Evolutionary conservation across 805 yeast species (phyloP).

Genomic region (Saccharomycopsis amapae): DNA sequence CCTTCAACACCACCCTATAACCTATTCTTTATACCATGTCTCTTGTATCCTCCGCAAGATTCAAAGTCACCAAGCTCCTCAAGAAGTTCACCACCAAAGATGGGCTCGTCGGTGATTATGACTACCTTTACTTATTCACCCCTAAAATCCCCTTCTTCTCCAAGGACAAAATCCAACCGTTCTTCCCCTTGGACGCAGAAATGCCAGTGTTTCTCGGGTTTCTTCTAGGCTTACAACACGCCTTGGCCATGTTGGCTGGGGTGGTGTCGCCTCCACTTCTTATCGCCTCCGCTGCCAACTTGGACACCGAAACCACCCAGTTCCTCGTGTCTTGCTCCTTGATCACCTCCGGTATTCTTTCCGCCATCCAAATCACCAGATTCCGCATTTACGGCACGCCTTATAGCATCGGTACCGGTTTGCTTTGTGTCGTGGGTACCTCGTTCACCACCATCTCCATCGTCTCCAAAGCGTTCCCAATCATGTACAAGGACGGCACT

Average conservation of each 20-base stretch:
- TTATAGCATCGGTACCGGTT: constrained; percentile 80
- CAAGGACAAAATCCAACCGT: constrained; percentile 55
- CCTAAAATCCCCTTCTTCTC: constrained; percentile 69
- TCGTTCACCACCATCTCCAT: constrained; percentile 84
- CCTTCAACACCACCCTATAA: too few species aligned
- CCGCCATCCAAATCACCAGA: constrained; percentile 72
- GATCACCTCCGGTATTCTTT: constrained; percentile 63
- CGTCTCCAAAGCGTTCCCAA: constrained; percentile 65
- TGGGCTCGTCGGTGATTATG: constrained; percentile 83
- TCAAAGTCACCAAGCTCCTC: constrained; percentile 20
- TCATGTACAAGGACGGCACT: constrained; percentile 67
- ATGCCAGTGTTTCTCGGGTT: constrained; percentile 78
- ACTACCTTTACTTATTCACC: constrained; percentile 70
- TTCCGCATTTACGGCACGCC: constrained; percentile 68
- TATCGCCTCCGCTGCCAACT: constrained; percentile 56
- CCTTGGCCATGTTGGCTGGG: constrained; percentile 89
- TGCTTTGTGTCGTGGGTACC: constrained; percentile 85
- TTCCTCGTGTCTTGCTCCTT: constrained; percentile 66
- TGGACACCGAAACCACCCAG: constrained; percentile 43
- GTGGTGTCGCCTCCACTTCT: constrained; percentile 78
- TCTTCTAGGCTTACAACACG: constrained; percentile 78
- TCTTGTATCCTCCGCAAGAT: not conserved
- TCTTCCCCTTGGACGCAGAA: constrained; percentile 71
- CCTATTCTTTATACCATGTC: too few species aligned
- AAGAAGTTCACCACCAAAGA: constrained; percentile 61